Base-by-base conservation (phyloP, 2,329 filamentous ascomycete species). In the Intubia oerlemansii region DNA sequence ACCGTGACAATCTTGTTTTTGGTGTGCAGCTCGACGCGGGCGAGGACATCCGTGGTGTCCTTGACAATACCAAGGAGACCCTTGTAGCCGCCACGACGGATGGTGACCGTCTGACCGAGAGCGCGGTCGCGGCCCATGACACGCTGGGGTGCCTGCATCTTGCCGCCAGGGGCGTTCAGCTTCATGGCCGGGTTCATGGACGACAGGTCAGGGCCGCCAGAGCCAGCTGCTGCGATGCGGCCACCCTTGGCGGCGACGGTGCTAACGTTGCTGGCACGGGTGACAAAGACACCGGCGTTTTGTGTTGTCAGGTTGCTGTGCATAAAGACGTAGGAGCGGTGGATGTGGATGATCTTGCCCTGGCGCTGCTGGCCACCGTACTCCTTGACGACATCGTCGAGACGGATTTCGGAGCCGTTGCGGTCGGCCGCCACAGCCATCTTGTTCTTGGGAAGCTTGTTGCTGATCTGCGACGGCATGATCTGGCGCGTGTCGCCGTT, bases 31-130 rank as follows among this genome's bases (percentile, higher is more conserved):
- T 98, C 88, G 24, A 98, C 77, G 37, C 84, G 76, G 17, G 81
- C 85, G 42, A 77, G 69, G 4, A 67, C 67, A 41, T 90, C 84
- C 6, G 80, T 91, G 1, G 85, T 77, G 45, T 95, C 85, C 47
- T 92, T 93, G 41, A 98, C 84, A 39, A 93, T 91, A 41, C 88
- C 88, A 24, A 95, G 58, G 24, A 93, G 61, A 32, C 85, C 85
- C 53, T 98, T 98, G 57, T 85, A 82, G 14, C 76, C 71, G 17
- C 88, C 88, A 45, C 75, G 81, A 32, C 73, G 69, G 43, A 95
- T 77, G 29, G 75, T 80, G 25, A 95, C 82, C 1, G 82, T 93
- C 54, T 92, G 85, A 24, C 84, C 84, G 37, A 95, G 71, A 17
- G 88, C 62, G 31, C 71, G 69, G 48, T 98, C 88, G 22, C 82